Conservation (phyloP, 148 eudicot species). For the Heliamphora exappendiculata region DNA sequence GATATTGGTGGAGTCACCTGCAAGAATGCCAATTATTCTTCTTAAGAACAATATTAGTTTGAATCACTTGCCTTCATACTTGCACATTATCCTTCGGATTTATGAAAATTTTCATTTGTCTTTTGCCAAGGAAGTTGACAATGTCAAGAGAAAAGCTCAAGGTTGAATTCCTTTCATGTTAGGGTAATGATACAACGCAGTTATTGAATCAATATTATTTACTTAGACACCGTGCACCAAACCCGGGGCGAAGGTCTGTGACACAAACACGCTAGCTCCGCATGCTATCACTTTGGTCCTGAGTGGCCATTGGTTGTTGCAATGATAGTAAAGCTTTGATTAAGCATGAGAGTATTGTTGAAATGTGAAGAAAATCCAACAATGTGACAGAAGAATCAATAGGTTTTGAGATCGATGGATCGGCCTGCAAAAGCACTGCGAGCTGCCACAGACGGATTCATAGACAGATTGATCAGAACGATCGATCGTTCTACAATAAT, state of each 20-base stretch:
- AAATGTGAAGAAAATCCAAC: too few relatives aligned
- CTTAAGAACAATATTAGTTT: background rate
- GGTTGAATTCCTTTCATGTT: background rate
- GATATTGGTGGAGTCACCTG: background rate
- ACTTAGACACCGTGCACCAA: too few relatives aligned
- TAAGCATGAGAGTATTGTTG: background rate
- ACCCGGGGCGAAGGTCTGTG: too few relatives aligned
- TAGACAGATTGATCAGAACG: too few relatives aligned
- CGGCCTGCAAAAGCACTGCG: too few relatives aligned
- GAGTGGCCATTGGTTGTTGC: background rate
- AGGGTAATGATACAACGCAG: background rate
- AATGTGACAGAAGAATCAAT: too few relatives aligned
- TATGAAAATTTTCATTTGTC: background rate
- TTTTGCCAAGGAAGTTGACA: background rate
- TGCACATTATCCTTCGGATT: background rate
- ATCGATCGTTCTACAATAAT: too few relatives aligned
- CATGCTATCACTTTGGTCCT: too few relatives aligned
- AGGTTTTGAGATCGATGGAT: too few relatives aligned
- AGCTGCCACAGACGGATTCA: too few relatives aligned
- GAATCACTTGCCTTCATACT: background rate
- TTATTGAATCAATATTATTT: background rate
- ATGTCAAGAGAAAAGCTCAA: background rate
- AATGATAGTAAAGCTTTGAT: background rate
- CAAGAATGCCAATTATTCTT: background rate
- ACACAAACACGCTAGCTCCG: too few relatives aligned